These are phyloP conservation scores for Phaeosphaeriaceae sp. DNA, from an alignment of 2,329 filamentous ascomycete species.

Conservation along the genomic window DNA sequence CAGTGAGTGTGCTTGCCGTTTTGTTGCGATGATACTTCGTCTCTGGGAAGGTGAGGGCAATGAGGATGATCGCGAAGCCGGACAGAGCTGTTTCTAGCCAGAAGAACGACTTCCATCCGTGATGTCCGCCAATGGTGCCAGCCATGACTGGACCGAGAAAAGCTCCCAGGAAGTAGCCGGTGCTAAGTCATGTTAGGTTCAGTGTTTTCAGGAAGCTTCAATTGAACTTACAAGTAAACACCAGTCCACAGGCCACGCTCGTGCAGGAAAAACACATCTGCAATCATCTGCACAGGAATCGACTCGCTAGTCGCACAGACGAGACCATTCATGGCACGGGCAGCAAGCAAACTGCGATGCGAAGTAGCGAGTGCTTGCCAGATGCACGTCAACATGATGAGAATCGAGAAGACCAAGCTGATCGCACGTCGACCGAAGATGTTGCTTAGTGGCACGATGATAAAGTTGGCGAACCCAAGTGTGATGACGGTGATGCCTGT, in stretches of 20 bases:
- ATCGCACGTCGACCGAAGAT: conserved; percentile 53
- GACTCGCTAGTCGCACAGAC: conserved; percentile 54
- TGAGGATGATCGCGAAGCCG: conserved; percentile 48
- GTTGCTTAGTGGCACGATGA: conserved; percentile 54
- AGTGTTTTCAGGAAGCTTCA: conserved; percentile 22
- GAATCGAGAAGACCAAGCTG: conserved; percentile 48
- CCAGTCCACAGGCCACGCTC: conserved; percentile 51
- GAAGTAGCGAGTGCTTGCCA: conserved; percentile 55
- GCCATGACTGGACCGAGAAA: conserved; percentile 55
- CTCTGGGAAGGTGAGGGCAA: conserved; percentile 52
- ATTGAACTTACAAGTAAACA: conserved; percentile 46
- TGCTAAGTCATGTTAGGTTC: conserved; percentile 26
- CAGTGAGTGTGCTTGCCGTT: not conserved
- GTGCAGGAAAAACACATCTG: conserved; percentile 55
- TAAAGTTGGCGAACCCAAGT: conserved; percentile 54
- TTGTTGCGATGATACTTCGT: conserved; percentile 50
- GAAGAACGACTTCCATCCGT: conserved; percentile 57
- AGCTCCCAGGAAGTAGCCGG: conserved; percentile 51
- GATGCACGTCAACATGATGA: conserved; percentile 52
- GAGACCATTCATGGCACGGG: conserved; percentile 52
- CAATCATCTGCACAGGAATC: conserved; percentile 53
- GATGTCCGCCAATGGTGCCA: conserved; percentile 49
- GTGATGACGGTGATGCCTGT: conserved; percentile 55
- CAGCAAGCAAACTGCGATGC: conserved; percentile 52
- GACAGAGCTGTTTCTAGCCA: conserved; percentile 53